phyloP scores from a whole-genome alignment of 2,329 filamentous ascomycete genomes.

The Penicillium sp. region DNA sequence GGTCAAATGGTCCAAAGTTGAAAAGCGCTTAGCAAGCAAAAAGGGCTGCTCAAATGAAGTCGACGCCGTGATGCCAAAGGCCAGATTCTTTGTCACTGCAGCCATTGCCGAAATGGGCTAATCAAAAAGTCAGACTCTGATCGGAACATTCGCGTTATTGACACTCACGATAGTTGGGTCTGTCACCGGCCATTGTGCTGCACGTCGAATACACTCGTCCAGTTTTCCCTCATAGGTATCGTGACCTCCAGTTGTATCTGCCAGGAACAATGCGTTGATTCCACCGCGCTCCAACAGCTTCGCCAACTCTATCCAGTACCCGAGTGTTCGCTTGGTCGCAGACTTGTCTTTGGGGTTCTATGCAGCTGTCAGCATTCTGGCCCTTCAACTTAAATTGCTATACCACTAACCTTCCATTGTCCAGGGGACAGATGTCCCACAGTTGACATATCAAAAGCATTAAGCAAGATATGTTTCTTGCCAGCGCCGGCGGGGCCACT shows the following conservation, averaged over 20 bases:
- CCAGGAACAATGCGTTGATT: slow-evolving; percentile 65
- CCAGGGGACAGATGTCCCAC: slow-evolving; percentile 65
- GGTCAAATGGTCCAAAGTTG: slow-evolving; percentile 63
- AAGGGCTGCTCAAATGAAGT: slow-evolving; percentile 65
- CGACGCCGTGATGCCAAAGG: slow-evolving; percentile 63
- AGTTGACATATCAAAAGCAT: slow-evolving; percentile 67
- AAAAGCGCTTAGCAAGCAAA: slow-evolving; percentile 62
- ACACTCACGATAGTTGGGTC: slow-evolving; percentile 61
- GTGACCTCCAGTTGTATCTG: slow-evolving; percentile 65
- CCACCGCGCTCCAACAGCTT: slow-evolving; percentile 61
- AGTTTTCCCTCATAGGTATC: slow-evolving; percentile 62
- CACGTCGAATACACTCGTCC: slow-evolving; percentile 61
- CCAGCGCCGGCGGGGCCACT: slow-evolving; percentile 19
- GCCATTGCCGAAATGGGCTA: slow-evolving; percentile 66
- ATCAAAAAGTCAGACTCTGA: not conserved
- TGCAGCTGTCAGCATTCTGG: not conserved
- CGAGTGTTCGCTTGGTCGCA: slow-evolving; percentile 58
- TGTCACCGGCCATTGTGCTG: slow-evolving; percentile 65
- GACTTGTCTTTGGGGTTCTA: slow-evolving; percentile 63
- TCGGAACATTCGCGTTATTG: not conserved
- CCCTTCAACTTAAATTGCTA: not conserved
- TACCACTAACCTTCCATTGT: slow-evolving; percentile 60
- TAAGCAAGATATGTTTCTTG: slow-evolving; percentile 60
- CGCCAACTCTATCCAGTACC: slow-evolving; percentile 65
- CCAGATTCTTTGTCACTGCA: slow-evolving; percentile 63